A percentile compares a stretch with the other conserved stretches of the same genome.
These are phyloP conservation scores for Picea sitchensis DNA, from an alignment of 75 land plant genomes.

Conservation along the genomic window DNA sequence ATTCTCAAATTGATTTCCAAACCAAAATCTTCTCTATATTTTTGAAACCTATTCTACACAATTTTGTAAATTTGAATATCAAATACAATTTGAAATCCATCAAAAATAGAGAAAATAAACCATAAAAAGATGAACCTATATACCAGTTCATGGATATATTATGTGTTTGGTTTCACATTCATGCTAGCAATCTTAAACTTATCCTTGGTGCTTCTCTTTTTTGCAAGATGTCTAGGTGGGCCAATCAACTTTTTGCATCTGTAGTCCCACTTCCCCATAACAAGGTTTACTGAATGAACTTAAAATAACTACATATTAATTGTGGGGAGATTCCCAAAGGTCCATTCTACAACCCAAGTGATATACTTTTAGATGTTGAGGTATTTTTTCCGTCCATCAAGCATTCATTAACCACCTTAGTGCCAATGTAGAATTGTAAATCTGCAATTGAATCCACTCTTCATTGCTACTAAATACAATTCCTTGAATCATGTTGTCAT, in stretches of 20 bases:
- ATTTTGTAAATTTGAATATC: neutral
- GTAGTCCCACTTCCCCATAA: conserved; percentile 2
- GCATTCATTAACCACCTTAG: too few species aligned
- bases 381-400: too few species aligned
- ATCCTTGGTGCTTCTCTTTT: conserved; percentile 67
- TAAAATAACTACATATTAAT: too few species aligned
- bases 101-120: neutral
- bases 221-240: conserved; percentile 21
- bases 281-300: neutral
- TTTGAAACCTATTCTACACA: neutral
- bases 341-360: too few species aligned
- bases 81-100: neutral
- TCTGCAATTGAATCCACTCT: too few species aligned
- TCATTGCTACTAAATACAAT: too few species aligned
- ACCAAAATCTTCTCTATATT: neutral
- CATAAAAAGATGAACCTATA: conserved; percentile 10
- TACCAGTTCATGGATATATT: conserved; percentile 90
- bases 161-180: conserved; percentile 75
- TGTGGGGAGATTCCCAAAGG: too few species aligned
- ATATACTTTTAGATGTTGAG: too few species aligned
- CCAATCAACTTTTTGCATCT: conserved; percentile 54
- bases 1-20: neutral
- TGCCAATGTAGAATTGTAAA: too few species aligned
- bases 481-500: too few species aligned
- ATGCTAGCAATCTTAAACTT: conserved; percentile 95